Base-by-base conservation (phyloP, 2,329 filamentous ascomycete genomes). In the Onygena corvina region DNA sequence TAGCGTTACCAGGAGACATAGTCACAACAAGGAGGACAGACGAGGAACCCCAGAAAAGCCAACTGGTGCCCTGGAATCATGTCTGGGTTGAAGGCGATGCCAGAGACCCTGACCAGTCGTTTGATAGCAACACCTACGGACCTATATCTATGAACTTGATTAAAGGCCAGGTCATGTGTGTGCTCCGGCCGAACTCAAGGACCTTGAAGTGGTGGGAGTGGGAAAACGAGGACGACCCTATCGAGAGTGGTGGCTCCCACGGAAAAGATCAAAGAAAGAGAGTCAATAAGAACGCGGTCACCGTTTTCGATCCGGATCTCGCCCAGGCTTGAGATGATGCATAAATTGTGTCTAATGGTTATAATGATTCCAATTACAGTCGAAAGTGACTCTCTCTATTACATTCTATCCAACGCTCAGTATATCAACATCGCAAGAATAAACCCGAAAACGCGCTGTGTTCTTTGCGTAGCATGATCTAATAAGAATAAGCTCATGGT, bases 21-120 rank as follows among this genome's bases (percentile, higher is more conserved):
- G 79, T 96, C 25, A 73, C 71, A 49, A 84, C 84, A 34, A 74
- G 77, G 50, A 83, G 80, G 61, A 74, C 77, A 16, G 23, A 14
- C n/a, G 30, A 35, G 5, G 14, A 20, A 27, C 30, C n/a, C 11
- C 49, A 48, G 35, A 59, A 14, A 56, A 66, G 73, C 34, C 66
- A 71, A 44, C 74, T 76, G 54, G 77, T 98, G 18, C 90, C 89
- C 3, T 75, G 75, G 54, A 87, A 87, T 14, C 89, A 96, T 69
- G 75, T 96, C 23, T 98, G 92, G 92, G 80, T 98, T 1, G 90
- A 96, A 64, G 92, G 92, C 1, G 92, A 98, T 62, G 87, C 84
- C 9, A 60, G 59, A 23, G 76, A 77, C 59, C 76, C 78, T 58
- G 74, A 76, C 46, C 77, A 77, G 58, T 86, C 79, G 49, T 65